A percentile compares a stretch with the other conserved stretches of the same genome.
Conservation (phyloP, 805 yeast species). For the Kazachstania martiniae region DNA sequence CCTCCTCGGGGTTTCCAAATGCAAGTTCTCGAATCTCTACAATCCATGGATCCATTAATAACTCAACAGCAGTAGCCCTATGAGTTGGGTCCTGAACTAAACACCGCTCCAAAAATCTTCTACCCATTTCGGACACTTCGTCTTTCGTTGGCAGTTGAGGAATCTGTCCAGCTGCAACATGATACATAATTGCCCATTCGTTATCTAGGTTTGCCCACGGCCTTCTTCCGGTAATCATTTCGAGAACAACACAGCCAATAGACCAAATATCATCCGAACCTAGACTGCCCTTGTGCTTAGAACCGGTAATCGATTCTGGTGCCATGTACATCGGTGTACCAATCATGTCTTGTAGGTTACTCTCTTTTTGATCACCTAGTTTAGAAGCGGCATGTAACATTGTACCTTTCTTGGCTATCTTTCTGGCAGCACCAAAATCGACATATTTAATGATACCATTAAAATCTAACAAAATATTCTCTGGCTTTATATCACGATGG, state of each 20-base stretch:
- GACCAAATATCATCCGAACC: slow-evolving; percentile 82
- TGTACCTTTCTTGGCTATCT: slow-evolving; percentile 49
- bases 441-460: slow-evolving; percentile 91
- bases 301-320: slow-evolving; percentile 88
- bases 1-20: slow-evolving; percentile 40
- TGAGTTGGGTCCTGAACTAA: slow-evolving; percentile 72
- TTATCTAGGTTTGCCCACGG: slow-evolving; percentile 98
- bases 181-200: slow-evolving; percentile 98
- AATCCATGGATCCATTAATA: slow-evolving; percentile 86
- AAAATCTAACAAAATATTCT: slow-evolving; percentile 79
- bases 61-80: slow-evolving; percentile 76
- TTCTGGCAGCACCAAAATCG: slow-evolving; percentile 97
- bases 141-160: slow-evolving; percentile 77
- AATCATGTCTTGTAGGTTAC: slow-evolving; percentile 31
- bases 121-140: slow-evolving; percentile 76
- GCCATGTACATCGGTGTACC: slow-evolving; percentile 99
- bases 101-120: slow-evolving; percentile 60
- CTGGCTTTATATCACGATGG: slow-evolving; percentile 95
- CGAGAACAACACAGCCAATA: slow-evolving; percentile 88
- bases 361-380: not conserved
- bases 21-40: slow-evolving; percentile 59
- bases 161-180: slow-evolving; percentile 88
- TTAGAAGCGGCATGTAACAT: slow-evolving; percentile 20
- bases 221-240: slow-evolving; percentile 92
- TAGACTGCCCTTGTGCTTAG: slow-evolving; percentile 31